Base-by-base conservation (phyloP, 73 alveolate genomes). In the Symbiodinium pilosum region DNA sequence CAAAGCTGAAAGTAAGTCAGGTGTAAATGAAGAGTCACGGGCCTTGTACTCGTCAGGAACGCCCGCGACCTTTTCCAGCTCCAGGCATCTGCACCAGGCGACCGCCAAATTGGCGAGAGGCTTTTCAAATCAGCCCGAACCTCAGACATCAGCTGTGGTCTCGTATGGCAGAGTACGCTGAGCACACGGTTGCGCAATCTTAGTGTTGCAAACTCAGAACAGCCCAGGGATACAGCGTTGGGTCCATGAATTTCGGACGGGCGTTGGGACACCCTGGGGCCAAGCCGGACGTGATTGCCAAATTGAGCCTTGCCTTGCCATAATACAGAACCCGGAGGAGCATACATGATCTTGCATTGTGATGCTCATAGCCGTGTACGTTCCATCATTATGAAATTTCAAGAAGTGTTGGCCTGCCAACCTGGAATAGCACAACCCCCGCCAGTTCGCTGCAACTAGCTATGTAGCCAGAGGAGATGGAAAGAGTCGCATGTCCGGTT, bases 161-260 rank as follows among this genome's bases (percentile, higher is more conserved):
- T 30, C 6, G 14, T 1, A 43, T 36, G 16, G 42, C 44, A 18
- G 26, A 3, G 0, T 36, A 14, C 32, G 28, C n/a, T 12, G 36
- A n/a, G n/a, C n/a, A n/a, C 59, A 88, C 88, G 96, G 87, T 77
- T 91, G n/a, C 96, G 9, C 36, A 68, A 28, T 32, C 24, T 4
- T 68, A 47, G 14, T 1, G 85, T 36, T 16, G 42, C 44, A 18
- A 24, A 3, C 5, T 36, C 26, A n/a, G 28, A 73, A 36, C 39
- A n/a, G n/a, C n/a, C n/a, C 59, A 88, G 96, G 96, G 87, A 73
- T 91, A 42, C 96, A 91, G 77, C 43, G 47, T 91, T n/a, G 96
- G 96, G 26, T 41, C 77, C 77, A 68, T 91, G 96, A 68, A 85
- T 51, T 91, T 68, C 39, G 96, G 96, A 43, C 86, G 96, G 36